Evolutionary conservation across 306 rosid species (phyloP), one percentile per base, ranked within the genome.

Genomic region (Elaeagnus macrophylla): DNA sequence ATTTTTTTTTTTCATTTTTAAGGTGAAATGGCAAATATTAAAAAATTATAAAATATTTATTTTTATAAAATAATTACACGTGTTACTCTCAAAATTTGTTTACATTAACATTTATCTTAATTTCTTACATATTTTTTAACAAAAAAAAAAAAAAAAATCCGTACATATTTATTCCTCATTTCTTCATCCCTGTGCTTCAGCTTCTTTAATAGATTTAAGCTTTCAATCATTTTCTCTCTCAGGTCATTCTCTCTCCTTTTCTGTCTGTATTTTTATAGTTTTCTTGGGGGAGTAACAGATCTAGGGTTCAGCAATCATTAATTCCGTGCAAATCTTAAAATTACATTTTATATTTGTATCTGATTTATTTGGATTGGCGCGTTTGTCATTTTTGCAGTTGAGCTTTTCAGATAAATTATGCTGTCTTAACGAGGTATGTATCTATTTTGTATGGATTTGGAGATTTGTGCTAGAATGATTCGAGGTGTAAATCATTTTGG

Each of bases 401-500:
- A 76, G 72, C 62, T 50, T 19, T 44, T 37, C 37, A 52, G 47
- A 39, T 19, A 15, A 12, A 19, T 62, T 12, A 43, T 41, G 20
- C 32, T 64, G 54, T 53, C 18, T 20, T 48, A 43, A 61, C 65
- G 75, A 77, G 75, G 78, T 77, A 53, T 35, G 44, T 45, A 25
- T 25, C 4, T 25, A 25, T 25, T 25, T 25, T 25, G 32, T 25
- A 25, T 25, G 32, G 41, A 39, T 32, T 45, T 47, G 41, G 15
- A 4, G 25, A 36, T n/a, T 55, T 10, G 37, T 42, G 12, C 10
- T 39, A 39, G 37, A 17, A 4, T 55, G 13, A 37, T 37, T 57
- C 9, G 17, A 11, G 15, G 17, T 14, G 38, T 11, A 41, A 9
- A 46, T 60, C 52, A 9, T 48, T 18, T 49, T 43, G 35, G 45